Evolutionary conservation across 768 basidiomycete species (phyloP).

Genomic region (Kwoniella sp.): DNA sequence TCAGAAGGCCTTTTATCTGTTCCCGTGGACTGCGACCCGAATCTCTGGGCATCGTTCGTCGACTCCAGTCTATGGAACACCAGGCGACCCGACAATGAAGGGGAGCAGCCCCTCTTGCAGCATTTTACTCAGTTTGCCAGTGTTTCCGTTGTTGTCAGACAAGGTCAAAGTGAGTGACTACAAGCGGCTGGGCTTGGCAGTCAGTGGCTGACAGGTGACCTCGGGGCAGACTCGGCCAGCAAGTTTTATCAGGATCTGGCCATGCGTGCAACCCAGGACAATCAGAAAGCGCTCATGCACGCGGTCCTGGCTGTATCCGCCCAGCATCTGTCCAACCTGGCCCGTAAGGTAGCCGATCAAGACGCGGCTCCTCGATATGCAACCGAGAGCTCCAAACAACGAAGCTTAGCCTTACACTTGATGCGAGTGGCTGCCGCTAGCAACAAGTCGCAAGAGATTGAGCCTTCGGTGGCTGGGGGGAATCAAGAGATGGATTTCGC

Average conservation of each 20-base stretch:
- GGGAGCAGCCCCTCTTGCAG: not conserved
- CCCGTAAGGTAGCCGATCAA: not conserved
- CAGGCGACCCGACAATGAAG: not conserved
- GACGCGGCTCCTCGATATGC: not conserved
- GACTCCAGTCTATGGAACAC: not conserved
- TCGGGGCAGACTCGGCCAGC: not conserved
- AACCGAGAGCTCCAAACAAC: not conserved
- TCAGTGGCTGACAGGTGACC: not conserved
- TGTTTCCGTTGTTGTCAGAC: not conserved
- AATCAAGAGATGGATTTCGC: no score
- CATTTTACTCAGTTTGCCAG: slow-evolving; percentile 4
- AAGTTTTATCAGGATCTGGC: slow-evolving; percentile 1
- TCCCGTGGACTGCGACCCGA: not conserved
- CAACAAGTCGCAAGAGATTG: no score
- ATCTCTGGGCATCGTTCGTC: not conserved
- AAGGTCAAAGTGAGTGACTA: not conserved
- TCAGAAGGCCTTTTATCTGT: not conserved
- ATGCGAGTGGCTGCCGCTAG: not conserved
- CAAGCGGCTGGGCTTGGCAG: not conserved
- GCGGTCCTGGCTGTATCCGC: not conserved
- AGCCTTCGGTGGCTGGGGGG: no score
- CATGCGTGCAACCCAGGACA: not conserved
- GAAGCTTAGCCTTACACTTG: not conserved
- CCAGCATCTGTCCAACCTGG: not conserved
- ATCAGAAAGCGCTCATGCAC: not conserved